Evolutionary conservation across 192 early-diverging fungal genomes (phyloP).

Genomic region (Entomortierella lignicola): DNA sequence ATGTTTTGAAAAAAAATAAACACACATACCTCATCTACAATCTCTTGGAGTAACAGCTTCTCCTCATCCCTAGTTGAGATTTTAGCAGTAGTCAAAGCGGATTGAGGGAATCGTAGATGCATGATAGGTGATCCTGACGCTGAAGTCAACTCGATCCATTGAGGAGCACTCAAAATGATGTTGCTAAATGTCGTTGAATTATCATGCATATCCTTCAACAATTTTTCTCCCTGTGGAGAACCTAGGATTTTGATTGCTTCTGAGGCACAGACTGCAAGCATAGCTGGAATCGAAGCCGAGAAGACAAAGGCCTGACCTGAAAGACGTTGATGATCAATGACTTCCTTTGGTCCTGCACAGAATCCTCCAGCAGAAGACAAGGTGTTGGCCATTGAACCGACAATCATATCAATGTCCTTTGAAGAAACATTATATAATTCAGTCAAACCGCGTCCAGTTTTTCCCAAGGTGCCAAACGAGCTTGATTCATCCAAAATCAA

Average conservation of each 20-base stretch:
- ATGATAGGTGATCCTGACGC: constrained; percentile 73
- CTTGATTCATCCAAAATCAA: constrained; percentile 92
- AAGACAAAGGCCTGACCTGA: constrained; percentile 91
- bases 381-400: constrained; percentile 84
- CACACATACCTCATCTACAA: constrained; percentile 72
- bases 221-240: constrained; percentile 54
- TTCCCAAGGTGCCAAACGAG: constrained; percentile 89
- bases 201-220: constrained; percentile 68
- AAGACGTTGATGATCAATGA: constrained; percentile 90
- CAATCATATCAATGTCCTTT: constrained; percentile 87
- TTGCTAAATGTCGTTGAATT: constrained; percentile 72
- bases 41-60: constrained; percentile 81
- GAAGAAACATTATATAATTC: constrained; percentile 82
- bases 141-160: constrained; percentile 64
- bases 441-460: constrained; percentile 85
- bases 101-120: constrained; percentile 73
- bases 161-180: constrained; percentile 60
- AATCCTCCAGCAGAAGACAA: constrained; percentile 91
- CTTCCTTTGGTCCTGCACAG: constrained; percentile 86
- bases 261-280: constrained; percentile 86
- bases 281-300: constrained; percentile 95
- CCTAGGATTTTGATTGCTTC: constrained; percentile 78
- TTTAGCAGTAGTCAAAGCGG: constrained; percentile 13
- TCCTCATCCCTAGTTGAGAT: constrained; percentile 69
- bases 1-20: neutral